Conservation (phyloP, 352 stramenopile genomes). For the Phytophthora rubi region DNA sequence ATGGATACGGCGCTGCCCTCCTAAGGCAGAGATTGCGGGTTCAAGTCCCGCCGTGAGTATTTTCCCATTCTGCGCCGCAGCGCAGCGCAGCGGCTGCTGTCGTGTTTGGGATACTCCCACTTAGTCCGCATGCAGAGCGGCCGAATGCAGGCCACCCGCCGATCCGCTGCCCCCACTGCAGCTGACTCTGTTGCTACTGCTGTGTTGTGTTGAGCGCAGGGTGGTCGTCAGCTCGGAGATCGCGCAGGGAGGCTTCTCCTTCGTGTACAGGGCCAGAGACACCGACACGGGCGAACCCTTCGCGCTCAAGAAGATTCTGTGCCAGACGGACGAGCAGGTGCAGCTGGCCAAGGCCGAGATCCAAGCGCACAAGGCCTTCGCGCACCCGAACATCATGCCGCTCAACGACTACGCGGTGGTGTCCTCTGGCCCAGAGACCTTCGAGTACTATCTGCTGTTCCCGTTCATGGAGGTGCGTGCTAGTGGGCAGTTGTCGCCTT, state of each 20-base stretch:
- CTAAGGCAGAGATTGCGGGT: constrained; percentile 2
- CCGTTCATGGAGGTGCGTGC: constrained; percentile 77
- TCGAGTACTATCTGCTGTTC: constrained; percentile 89
- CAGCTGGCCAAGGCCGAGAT: constrained; percentile 85
- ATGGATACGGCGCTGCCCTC: neutral
- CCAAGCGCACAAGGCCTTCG: constrained; percentile 72
- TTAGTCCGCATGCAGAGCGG: constrained; percentile 76
- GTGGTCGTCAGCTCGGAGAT: constrained; percentile 70
- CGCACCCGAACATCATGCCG: constrained; percentile 87
- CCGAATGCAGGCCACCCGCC: constrained; percentile 47
- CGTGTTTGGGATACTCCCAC: constrained; percentile 76
- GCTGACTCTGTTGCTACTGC: neutral
- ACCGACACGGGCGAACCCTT: constrained; percentile 76
- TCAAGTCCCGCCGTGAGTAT: constrained; percentile 1
- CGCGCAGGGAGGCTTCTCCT: constrained; percentile 89
- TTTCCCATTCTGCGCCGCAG: too few species aligned
- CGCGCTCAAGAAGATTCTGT: constrained; percentile 91
- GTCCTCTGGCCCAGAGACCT: constrained; percentile 43
- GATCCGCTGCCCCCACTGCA: neutral
- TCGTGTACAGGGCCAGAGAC: constrained; percentile 83
- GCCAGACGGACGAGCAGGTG: constrained; percentile 85
- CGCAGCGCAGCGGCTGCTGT: constrained; percentile 62
- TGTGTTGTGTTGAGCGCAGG: constrained; percentile 29
- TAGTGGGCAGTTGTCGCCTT: neutral
- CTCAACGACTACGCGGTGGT: constrained; percentile 79